Percentiles rank a stretch among this genome's conserved stretches.
phyloP scores from a whole-genome alignment of 2,329 filamentous ascomycete species.

The Pseudogymnoascus sp. region DNA sequence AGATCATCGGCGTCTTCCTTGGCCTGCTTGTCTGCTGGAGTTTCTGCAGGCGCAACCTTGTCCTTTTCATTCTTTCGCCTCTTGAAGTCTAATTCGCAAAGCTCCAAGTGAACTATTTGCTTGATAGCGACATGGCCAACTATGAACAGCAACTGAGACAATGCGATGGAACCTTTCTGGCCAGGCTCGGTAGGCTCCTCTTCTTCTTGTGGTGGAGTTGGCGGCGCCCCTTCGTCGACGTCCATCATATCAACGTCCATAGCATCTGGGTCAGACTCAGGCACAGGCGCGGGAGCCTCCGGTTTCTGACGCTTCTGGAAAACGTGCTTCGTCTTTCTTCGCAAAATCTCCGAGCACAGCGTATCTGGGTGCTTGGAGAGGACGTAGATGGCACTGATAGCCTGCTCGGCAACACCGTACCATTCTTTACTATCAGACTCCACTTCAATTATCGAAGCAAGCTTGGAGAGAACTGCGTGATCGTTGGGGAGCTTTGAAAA shows the following conservation, averaged over 20 bases:
- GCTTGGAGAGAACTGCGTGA: slow-evolving; percentile 73
- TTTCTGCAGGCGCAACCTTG: slow-evolving; percentile 47
- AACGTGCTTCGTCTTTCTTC: slow-evolving; percentile 76
- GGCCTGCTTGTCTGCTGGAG: slow-evolving; percentile 45
- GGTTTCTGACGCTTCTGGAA: slow-evolving; percentile 41
- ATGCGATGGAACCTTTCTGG: slow-evolving; percentile 63
- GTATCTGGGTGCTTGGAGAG: slow-evolving; percentile 91
- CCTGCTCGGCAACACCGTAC: slow-evolving; percentile 93
- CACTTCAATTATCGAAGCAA: slow-evolving; percentile 80
- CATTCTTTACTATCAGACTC: slow-evolving; percentile 89
- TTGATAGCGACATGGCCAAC: slow-evolving; percentile 97
- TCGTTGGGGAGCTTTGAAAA: slow-evolving; percentile 82
- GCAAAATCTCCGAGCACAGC: slow-evolving; percentile 83
- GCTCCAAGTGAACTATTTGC: slow-evolving; percentile 94
- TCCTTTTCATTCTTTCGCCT: slow-evolving; percentile 87
- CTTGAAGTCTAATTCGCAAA: slow-evolving; percentile 98
- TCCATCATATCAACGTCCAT: slow-evolving; percentile 25
- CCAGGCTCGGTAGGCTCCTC: slow-evolving; percentile 34
- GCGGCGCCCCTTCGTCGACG: slow-evolving; percentile 23
- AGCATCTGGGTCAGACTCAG: slow-evolving; percentile 15
- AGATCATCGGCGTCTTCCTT: slow-evolving; percentile 77
- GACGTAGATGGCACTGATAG: slow-evolving; percentile 89
- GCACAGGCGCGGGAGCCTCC: slow-evolving; percentile 28
- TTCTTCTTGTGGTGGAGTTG: slow-evolving; percentile 25
- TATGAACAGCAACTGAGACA: slow-evolving; percentile 89